Percentiles rank a stretch among this genome's conserved stretches.
Conservation (phyloP, 257 asterid genomes). For the Scutellaria barbata region DNA sequence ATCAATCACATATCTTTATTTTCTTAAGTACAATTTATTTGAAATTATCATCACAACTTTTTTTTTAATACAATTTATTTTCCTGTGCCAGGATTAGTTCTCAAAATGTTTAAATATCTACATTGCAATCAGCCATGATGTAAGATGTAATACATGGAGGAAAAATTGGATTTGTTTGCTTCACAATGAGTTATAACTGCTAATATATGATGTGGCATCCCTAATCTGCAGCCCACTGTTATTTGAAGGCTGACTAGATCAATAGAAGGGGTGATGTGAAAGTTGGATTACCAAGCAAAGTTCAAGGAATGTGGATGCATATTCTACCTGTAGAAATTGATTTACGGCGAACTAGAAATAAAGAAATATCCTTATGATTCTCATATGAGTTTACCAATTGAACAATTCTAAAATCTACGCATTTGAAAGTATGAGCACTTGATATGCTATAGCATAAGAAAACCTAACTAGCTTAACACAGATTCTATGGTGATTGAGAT, state of each 20-base stretch:
- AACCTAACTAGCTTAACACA: neutral
- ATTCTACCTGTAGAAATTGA: neutral
- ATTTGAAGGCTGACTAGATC: neutral
- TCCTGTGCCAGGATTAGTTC: neutral
- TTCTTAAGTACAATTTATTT: too few species aligned
- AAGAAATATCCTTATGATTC: neutral
- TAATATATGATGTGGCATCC: neutral
- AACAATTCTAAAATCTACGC: neutral
- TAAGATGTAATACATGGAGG: neutral
- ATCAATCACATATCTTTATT: neutral
- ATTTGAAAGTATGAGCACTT: constrained; percentile 10
- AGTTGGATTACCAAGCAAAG: too few species aligned
- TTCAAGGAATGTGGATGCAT: too few species aligned
- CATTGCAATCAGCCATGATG: neutral
- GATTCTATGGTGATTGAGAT: neutral
- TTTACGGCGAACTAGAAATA: neutral
- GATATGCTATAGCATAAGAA: neutral
- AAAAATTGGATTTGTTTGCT: too few species aligned
- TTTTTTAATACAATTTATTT: neutral
- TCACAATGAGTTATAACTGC: too few species aligned
- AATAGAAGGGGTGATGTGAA: neutral
- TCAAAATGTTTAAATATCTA: neutral
- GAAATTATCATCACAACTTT: too few species aligned
- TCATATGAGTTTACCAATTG: neutral
- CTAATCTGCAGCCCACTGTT: neutral